Conservation (phyloP, 1,284 basidiomycete genomes). For the Cutaneotrichosporon sp. region DNA sequence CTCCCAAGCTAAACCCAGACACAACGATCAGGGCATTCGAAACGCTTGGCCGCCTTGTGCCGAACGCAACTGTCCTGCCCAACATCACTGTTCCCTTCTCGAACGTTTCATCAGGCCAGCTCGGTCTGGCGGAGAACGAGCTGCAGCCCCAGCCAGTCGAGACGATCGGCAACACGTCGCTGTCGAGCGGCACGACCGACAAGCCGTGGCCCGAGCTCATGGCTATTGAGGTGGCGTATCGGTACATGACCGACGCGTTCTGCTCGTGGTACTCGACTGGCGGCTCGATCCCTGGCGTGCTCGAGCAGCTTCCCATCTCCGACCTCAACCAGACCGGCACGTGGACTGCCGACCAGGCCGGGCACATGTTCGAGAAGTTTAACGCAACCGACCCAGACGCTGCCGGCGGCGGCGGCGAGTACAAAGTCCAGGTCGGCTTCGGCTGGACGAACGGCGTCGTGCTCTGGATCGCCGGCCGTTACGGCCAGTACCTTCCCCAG, state of each 20-base stretch:
- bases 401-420: slow-evolving; percentile 53
- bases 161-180: slow-evolving; percentile 54
- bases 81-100: slow-evolving; percentile 21
- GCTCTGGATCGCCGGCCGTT: slow-evolving; percentile 68
- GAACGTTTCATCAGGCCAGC: slow-evolving; percentile 64
- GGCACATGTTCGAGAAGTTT: slow-evolving; percentile 82
- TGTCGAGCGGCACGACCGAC: neutral
- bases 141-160: slow-evolving; percentile 52
- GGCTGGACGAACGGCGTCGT: slow-evolving; percentile 87
- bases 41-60: slow-evolving; percentile 37
- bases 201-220: slow-evolving; percentile 52
- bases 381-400: slow-evolving; percentile 65
- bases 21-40: slow-evolving; percentile 72
- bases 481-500: slow-evolving; percentile 59
- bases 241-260: slow-evolving; percentile 73
- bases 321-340: slow-evolving; percentile 68
- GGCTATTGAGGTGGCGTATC: slow-evolving; percentile 55
- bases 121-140: slow-evolving; percentile 61
- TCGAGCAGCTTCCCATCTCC: slow-evolving; percentile 62
- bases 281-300: slow-evolving; percentile 64
- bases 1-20: slow-evolving; percentile 38
- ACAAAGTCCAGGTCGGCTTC: slow-evolving; percentile 28
- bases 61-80: slow-evolving; percentile 21
- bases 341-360: slow-evolving; percentile 28
- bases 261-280: slow-evolving; percentile 81